phyloP scores from a whole-genome alignment of 2,329 filamentous ascomycete species.

The Dactylellina cionopaga region DNA sequence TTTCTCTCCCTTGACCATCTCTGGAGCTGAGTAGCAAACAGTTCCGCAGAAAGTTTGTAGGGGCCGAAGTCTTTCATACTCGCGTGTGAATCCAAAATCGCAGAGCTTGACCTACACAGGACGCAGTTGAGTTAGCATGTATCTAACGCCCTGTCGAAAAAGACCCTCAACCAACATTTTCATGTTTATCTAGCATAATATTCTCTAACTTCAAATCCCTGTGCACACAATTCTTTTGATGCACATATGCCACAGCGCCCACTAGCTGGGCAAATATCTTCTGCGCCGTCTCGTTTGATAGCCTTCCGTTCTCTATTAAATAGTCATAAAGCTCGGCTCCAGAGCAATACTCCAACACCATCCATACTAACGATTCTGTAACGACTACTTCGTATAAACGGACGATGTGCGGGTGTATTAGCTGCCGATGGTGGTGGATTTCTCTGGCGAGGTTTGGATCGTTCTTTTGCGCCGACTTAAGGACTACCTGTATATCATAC shows the following conservation, averaged over 20 bases:
- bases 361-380: conserved; percentile 92
- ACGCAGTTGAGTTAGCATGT: too few species aligned
- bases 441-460: conserved; percentile 95
- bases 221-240: conserved; percentile 93
- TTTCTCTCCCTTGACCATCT: conserved; percentile 98
- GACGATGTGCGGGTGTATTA: conserved; percentile 96
- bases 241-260: conserved; percentile 93
- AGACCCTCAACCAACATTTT: conserved; percentile 69
- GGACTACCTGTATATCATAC: conserved; percentile 76
- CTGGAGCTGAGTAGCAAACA: conserved; percentile 95
- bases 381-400: conserved; percentile 98
- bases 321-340: conserved; percentile 98
- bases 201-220: conserved; percentile 97
- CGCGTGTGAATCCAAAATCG: conserved; percentile 96
- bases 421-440: conserved; percentile 98
- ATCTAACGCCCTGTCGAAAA: background rate
- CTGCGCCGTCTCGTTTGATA: conserved; percentile 86
- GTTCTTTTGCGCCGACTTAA: conserved; percentile 96
- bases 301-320: conserved; percentile 83
- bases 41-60: conserved; percentile 98
- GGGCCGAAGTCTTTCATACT: conserved; percentile 96
- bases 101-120: conserved; percentile 79
- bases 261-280: conserved; percentile 96
- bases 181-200: conserved; percentile 93
- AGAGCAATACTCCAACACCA: conserved; percentile 95